Evolutionary conservation across 768 basidiomycete species (phyloP).

Genomic region (Leccinum sublutescens): DNA sequence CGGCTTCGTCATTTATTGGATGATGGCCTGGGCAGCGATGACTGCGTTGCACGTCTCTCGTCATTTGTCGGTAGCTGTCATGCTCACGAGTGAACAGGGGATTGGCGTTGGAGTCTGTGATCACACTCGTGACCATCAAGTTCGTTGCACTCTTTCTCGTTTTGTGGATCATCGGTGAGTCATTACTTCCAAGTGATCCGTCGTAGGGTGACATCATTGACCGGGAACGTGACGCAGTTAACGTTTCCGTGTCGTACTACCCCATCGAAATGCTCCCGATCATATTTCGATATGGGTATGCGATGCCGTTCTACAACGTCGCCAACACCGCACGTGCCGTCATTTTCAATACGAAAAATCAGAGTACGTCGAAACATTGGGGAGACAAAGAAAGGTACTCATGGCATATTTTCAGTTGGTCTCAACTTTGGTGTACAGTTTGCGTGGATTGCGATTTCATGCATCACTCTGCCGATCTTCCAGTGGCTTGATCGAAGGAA

Average conservation of each 20-base stretch:
- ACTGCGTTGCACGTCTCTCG: conserved; percentile 44
- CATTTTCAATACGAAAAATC: conserved; percentile 63
- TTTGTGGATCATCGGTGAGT: conserved; percentile 59
- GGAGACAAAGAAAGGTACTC: neutral
- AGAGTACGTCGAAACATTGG: conserved; percentile 39
- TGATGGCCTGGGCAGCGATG: conserved; percentile 61
- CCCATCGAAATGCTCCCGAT: conserved; percentile 59
- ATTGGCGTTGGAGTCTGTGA: conserved; percentile 56
- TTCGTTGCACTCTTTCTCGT: conserved; percentile 63
- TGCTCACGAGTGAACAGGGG: conserved; percentile 41
- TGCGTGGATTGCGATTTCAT: conserved; percentile 55
- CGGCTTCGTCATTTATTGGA: conserved; percentile 68
- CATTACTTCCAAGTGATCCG: neutral
- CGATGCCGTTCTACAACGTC: conserved; percentile 71
- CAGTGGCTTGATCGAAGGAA: conserved; percentile 41
- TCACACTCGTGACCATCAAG: conserved; percentile 51
- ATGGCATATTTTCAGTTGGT: conserved; percentile 43
- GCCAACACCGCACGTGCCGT: conserved; percentile 58
- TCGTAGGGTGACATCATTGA: neutral
- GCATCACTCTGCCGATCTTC: conserved; percentile 49
- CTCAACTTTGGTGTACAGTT: conserved; percentile 60
- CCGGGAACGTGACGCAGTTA: conserved; percentile 35
- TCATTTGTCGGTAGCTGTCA: neutral
- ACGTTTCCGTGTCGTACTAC: conserved; percentile 55
- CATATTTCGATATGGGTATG: conserved; percentile 67